phyloP scores from a whole-genome alignment of 768 basidiomycete genomes.

The Hortiboletus flavorubellus region DNA sequence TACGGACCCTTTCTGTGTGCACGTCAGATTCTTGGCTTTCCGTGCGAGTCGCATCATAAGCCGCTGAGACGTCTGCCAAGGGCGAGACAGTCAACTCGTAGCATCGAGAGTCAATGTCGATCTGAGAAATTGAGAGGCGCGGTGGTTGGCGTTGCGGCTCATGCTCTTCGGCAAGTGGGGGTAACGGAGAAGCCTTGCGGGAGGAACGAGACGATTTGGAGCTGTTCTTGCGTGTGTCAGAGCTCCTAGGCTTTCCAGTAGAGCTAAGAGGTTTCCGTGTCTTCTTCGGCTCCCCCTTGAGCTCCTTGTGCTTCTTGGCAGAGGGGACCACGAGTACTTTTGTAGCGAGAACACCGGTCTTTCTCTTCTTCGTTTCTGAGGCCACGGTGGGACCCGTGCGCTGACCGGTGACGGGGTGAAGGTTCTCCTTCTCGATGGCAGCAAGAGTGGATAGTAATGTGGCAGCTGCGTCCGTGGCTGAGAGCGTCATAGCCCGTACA shows the following conservation, averaged over 20 bases:
- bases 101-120: conserved; percentile 65
- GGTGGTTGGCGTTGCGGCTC: conserved; percentile 31
- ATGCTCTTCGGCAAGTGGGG: conserved; percentile 55
- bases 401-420: conserved; percentile 70
- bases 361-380: conserved; percentile 57
- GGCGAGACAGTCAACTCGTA: conserved; percentile 79
- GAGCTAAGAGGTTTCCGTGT: conserved; percentile 47
- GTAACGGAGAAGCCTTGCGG: conserved; percentile 55
- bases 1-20: conserved; percentile 48
- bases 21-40: conserved; percentile 40
- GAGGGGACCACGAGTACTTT: conserved; percentile 41
- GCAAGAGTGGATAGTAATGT: conserved; percentile 36
- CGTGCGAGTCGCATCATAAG: conserved; percentile 50
- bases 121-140: conserved; percentile 41
- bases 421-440: conserved; percentile 71
- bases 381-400: conserved; percentile 41
- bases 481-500: conserved; percentile 20
- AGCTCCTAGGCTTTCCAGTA: conserved; percentile 19
- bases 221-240: conserved; percentile 40
- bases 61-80: conserved; percentile 70
- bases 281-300: conserved; percentile 51
- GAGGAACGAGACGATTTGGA: conserved; percentile 32
- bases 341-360: conserved; percentile 54
- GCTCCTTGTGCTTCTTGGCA: conserved; percentile 43
- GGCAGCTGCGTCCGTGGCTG: conserved; percentile 25